Evolutionary conservation across 2,329 filamentous ascomycete species (phyloP).

Genomic region (Lachnellula suecica): DNA sequence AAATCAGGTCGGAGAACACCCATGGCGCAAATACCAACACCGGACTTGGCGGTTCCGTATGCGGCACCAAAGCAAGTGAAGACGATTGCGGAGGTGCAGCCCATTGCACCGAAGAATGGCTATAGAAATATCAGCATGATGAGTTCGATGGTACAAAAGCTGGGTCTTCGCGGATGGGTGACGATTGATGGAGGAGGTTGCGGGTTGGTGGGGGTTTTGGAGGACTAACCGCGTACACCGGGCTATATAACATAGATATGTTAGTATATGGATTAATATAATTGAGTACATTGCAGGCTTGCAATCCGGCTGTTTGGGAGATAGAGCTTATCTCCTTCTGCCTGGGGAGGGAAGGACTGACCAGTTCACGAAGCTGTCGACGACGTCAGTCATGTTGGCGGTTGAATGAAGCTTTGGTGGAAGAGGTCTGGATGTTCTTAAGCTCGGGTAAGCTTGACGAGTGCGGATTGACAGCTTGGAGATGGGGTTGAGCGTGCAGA

Average conservation of each 20-base stretch:
- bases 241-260: constrained; percentile 54
- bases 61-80: constrained; percentile 96
- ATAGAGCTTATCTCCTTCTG: constrained; percentile 28
- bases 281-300: neutral
- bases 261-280: constrained; percentile 41
- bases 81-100: constrained; percentile 91
- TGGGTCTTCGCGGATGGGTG: constrained; percentile 4
- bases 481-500: constrained; percentile 28
- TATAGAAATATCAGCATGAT: constrained; percentile 35
- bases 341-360: constrained; percentile 52
- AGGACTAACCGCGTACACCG: constrained; percentile 95
- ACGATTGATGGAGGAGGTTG: constrained; percentile 11
- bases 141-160: constrained; percentile 18
- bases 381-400: constrained; percentile 72
- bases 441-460: constrained; percentile 24
- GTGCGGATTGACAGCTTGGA: constrained; percentile 22
- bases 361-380: constrained; percentile 52
- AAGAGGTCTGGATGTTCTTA: constrained; percentile 11
- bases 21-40: constrained; percentile 97
- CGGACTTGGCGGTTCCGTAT: constrained; percentile 98
- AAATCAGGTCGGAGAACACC: constrained; percentile 96
- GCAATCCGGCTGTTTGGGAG: neutral
- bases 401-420: constrained; percentile 30
- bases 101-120: constrained; percentile 96
- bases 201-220: constrained; percentile 19